phyloP scores from a whole-genome alignment of 2,329 filamentous ascomycete species.

The Fonsecaea nubica region DNA sequence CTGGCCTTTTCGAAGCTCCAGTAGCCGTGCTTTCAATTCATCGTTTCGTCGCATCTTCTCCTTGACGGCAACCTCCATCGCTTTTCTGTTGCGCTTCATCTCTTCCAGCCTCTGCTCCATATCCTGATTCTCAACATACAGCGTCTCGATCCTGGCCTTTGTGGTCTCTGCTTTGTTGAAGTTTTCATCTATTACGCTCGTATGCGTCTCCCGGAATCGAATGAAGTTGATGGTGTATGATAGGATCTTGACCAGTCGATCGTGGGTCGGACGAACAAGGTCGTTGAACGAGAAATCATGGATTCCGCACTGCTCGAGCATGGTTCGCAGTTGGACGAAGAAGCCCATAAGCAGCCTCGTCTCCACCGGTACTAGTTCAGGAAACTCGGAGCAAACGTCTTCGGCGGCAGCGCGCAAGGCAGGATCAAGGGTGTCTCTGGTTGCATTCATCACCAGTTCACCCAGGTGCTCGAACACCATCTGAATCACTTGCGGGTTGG shows the following conservation, averaged over 20 bases:
- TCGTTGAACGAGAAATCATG: constrained; percentile 93
- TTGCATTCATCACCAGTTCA: constrained; percentile 90
- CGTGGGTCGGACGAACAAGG: constrained; percentile 86
- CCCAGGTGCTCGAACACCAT: constrained; percentile 99
- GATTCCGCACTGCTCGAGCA: constrained; percentile 86
- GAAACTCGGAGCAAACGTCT: constrained; percentile 78
- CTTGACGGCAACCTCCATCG: constrained; percentile 79
- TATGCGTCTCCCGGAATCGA: constrained; percentile 92
- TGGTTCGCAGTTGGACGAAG: constrained; percentile 79
- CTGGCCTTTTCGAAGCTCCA: constrained; percentile 81
- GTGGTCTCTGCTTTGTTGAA: constrained; percentile 89
- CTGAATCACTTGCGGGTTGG: constrained; percentile 91
- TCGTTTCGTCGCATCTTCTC: constrained; percentile 88
- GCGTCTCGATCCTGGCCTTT: constrained; percentile 83
- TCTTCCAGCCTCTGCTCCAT: constrained; percentile 80
- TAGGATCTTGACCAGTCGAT: constrained; percentile 91
- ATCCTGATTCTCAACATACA: constrained; percentile 85
- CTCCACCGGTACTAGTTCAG: constrained; percentile 83
- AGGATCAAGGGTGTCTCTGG: constrained; percentile 89
- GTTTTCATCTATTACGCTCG: constrained; percentile 85
- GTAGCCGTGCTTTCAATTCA: constrained; percentile 79
- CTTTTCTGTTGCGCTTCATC: constrained; percentile 78
- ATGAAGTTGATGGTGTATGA: constrained; percentile 99
- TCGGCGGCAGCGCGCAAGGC: constrained; percentile 93
- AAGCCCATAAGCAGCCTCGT: constrained; percentile 96